A percentile compares a stretch with the other conserved stretches of the same genome.
Conservation (phyloP, 805 yeast species). For the Wickerhamomyces alni region DNA sequence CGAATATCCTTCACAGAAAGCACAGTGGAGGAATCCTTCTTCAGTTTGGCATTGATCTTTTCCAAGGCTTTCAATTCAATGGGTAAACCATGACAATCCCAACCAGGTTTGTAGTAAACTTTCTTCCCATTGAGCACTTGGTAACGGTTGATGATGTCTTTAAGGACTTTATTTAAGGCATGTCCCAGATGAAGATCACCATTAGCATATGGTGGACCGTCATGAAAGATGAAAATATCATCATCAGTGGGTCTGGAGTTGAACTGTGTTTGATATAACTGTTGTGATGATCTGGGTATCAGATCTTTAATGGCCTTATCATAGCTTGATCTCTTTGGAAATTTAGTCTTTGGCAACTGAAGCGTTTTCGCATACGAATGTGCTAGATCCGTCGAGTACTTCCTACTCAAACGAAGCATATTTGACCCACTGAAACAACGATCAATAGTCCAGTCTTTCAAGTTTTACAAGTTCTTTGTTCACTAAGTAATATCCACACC, state of each 20-base stretch:
- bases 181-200: slow-evolving; percentile 92
- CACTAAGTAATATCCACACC: too few relatives aligned
- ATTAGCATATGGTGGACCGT: slow-evolving; percentile 98
- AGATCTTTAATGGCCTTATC: slow-evolving; percentile 34
- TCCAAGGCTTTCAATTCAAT: slow-evolving; percentile 83
- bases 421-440: too few relatives aligned
- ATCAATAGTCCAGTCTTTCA: too few relatives aligned
- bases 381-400: slow-evolving; percentile 9
- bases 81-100: slow-evolving; percentile 99
- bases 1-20: slow-evolving; percentile 51
- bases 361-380: slow-evolving; percentile 23
- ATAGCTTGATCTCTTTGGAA: slow-evolving; percentile 56
- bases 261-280: slow-evolving; percentile 62
- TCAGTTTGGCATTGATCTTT: slow-evolving; percentile 30
- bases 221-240: slow-evolving; percentile 67
- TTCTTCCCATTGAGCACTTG: slow-evolving; percentile 57
- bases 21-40: slow-evolving; percentile 27
- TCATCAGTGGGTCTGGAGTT: slow-evolving; percentile 23
- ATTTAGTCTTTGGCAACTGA: slow-evolving; percentile 58
- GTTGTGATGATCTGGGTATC: slow-evolving; percentile 48
- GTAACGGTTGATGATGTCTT: slow-evolving; percentile 77
- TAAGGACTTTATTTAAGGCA: slow-evolving; percentile 81
- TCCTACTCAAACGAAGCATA: background rate
- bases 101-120: slow-evolving; percentile 81
- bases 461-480: too few relatives aligned